Base-by-base conservation (phyloP, 495 filamentous ascomycete species). In the Hypoxylon subgilvum region DNA sequence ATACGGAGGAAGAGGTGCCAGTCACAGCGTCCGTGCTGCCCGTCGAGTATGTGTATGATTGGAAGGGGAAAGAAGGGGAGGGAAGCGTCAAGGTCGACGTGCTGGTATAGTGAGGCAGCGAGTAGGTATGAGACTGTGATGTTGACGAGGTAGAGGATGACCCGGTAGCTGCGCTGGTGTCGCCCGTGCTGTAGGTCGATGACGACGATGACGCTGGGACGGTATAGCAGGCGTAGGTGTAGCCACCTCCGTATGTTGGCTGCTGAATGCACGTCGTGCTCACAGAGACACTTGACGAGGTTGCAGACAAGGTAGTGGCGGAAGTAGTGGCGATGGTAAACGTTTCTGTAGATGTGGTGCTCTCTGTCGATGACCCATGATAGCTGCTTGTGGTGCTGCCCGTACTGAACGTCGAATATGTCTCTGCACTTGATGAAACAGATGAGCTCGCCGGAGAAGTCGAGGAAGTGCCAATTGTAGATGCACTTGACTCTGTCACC, bases 391-490 rank as follows among this genome's bases (percentile, higher is more conserved):
- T 40, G 22, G 39, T 48, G 9, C 47, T 50, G n/a, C 18, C 28
- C 8, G 12, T 16, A n/a, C 51, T 46, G 3, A 31, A 52, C n/a
- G 32, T 6, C 10, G 32, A 18, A 35, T 44, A 55, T 12, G 50
- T 63, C 8, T n/a, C 23, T 17, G 27, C 17, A 14, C 48, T 30
- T 16, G 54, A 41, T 0, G 54, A 51, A 6, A 42, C 44, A 52
- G 63, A 45, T 13, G 38, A 44, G 13, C 56, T 69, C 25, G 19
- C 63, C n/a, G 63, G 56, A 13, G 57, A 62, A 19, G 58, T 55
- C 1, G 38, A 51, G 2, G 60, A 64, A 8, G 51, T 48, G n/a
- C 44, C 63, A 19, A 34, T 48, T 3, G 57, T 48, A 5, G 51
- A 49, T 6, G 36, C 18, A 28, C 38, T 32, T 8, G 57, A 46